Evolutionary conservation across 2,329 filamentous ascomycete genomes (phyloP).

Genomic region (Cephalotrichum gorgonifer): DNA sequence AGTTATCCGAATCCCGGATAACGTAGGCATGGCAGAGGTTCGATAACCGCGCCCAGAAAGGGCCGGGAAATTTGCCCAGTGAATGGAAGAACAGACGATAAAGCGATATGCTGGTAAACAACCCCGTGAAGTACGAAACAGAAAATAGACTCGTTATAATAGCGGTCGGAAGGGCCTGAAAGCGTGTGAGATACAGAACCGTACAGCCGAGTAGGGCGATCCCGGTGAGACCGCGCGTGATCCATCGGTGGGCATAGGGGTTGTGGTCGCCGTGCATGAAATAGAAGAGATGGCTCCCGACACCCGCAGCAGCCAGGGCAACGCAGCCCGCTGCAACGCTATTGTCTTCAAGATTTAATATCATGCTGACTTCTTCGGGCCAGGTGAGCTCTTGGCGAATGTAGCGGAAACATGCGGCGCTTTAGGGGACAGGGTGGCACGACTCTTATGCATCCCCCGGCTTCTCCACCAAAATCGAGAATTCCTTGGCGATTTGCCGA

Average conservation of each 20-base stretch:
- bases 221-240: not conserved
- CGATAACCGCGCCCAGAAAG: conserved; percentile 12
- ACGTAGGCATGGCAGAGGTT: conserved; percentile 10
- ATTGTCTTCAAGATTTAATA: too few species aligned
- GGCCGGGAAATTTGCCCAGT: conserved; percentile 1
- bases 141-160: not conserved
- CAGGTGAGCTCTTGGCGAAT: too few species aligned
- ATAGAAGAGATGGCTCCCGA: conserved; percentile 1
- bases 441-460: too few species aligned
- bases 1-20: conserved; percentile 2
- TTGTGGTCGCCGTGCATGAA: conserved; percentile 2
- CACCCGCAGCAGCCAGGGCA: not conserved
- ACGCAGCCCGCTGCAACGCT: not conserved
- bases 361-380: too few species aligned
- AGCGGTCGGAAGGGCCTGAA: not conserved
- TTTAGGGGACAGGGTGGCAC: too few species aligned
- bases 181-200: not conserved
- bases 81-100: conserved; percentile 2
- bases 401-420: too few species aligned
- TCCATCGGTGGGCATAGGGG: not conserved
- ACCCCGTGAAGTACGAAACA: conserved; percentile 6
- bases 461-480: too few species aligned
- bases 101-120: conserved; percentile 12
- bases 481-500: too few species aligned
- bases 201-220: not conserved